Base-by-base conservation (phyloP, 2,329 filamentous ascomycete species). In the Colletotrichum tanaceti region DNA sequence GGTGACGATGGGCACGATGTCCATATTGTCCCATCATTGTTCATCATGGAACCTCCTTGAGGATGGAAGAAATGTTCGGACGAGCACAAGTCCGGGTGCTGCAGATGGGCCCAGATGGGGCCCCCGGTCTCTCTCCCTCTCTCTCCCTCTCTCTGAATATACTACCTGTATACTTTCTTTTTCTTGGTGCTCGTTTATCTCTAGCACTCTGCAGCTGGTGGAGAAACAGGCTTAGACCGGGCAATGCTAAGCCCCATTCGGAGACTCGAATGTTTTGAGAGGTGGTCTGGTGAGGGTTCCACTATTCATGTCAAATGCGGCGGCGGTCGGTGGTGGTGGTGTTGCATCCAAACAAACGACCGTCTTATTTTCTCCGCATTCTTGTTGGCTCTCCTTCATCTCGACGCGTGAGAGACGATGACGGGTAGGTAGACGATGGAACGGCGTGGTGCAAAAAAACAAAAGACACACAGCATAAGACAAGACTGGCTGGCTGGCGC, bases 281-380 rank as follows among this genome's bases (percentile, higher is more conserved):
- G 58, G 54, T 58, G 60, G 64, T 65, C 65, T 55, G 61, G 62
- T 60, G 62, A 65, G 64, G 55, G 65, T 24, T 49, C 57, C 61
- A 60, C 49, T 60, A 32, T 65, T 60, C 54, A 35, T 59, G 49
- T 65, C 62, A 57, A 64, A 49, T 43, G 49, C 18, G 47, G 39
- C 11, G 41, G 18, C 35, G 49, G 24, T n/a, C n/a, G n/a, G n/a
- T n/a, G n/a, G n/a, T n/a, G n/a, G 14, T 32, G n/a, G n/a, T 20
- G 49, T 60, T 65, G 54, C 55, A 43, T 41, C 24, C 54, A 54
- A 68, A 54, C 54, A 54, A 68, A 54, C 60, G 50, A 54, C 22
- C 46, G 55, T 38, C 11, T 22, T 58, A 18, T 20, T 46, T 58
- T 64, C 60, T 68, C 60, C 52, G 60, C 65, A 64, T 63, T 58